Evolutionary conservation across 768 basidiomycete species (phyloP), one percentile per base, ranked within the genome.

Genomic region (Pleurotus ostreatus): DNA sequence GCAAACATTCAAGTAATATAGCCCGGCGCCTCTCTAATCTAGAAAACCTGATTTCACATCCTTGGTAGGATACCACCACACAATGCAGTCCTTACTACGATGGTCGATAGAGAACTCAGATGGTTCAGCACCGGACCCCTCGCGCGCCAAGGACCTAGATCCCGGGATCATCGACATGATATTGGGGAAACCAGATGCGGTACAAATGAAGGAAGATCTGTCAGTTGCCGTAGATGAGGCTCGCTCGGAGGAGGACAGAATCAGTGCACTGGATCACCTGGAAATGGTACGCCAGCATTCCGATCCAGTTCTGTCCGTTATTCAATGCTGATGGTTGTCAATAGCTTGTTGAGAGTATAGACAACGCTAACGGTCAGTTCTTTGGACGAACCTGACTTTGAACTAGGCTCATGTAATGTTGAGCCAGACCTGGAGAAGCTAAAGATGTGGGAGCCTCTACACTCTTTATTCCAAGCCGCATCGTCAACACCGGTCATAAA

Each of bases 121-220:
- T 52, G 62, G 64, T 45, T 62, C 67, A 16, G 47, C 39, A 2
- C 63, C 57, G 20, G 62, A 59, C 13, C 69, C 69, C 8, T 69
- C 72, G 16, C 74, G 78, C 55, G 76, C 86, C 52, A 53, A 53
- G 18, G 41, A 15, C 39, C 71, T 96, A 16, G 88, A 94, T 72
- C 87, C 94, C 1, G 90, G 70, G n/a, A 77, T 95, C 60, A 88
- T 95, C 60, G 91, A 94, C 62, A 68, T 81, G 69, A 91, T 96
- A 62, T 78, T 96, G 26, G 94, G 94, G 9, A 90, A 85, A 63
- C 81, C 89, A 0, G 94, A 95, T 65, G 79, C 91, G 1, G 83
- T 81, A 48, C 74, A 84, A 51, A 95, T 96, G 92, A 89, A 88
- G 66, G 90, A 93, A 58, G 82, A 85, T 56, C 75, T 93, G 66